phyloP scores from a whole-genome alignment of 225 moss, liverwort and hornwort species.

The Bryum argenteum region DNA sequence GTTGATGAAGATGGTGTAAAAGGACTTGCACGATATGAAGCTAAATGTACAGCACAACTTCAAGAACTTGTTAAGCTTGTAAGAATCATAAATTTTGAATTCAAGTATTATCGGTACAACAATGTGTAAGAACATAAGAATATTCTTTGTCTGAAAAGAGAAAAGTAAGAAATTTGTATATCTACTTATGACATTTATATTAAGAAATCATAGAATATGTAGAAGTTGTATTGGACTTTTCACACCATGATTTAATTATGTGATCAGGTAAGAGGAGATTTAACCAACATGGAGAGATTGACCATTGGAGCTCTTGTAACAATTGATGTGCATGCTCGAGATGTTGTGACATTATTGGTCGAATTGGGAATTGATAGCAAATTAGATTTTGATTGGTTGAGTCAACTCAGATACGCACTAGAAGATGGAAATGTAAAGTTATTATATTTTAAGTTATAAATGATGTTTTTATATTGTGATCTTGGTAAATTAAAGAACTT shows the following conservation, averaged over 20 bases:
- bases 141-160: no score
- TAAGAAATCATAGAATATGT: no score
- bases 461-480: no score
- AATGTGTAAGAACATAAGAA: no score
- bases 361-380: conserved; percentile 64
- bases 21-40: conserved; percentile 64
- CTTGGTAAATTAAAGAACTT: no score
- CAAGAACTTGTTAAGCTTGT: conserved; percentile 83
- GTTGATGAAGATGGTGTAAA: conserved; percentile 45
- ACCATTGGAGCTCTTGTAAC: conserved; percentile 81
- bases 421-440: conserved; percentile 65
- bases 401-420: conserved; percentile 66
- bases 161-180: no score
- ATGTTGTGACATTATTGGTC: conserved; percentile 71
- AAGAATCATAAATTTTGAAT: background rate
- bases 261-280: conserved; percentile 67
- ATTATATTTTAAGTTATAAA: no score
- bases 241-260: accelerated
- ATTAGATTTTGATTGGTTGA: conserved; percentile 88
- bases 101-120: background rate
- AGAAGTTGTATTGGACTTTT: no score
- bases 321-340: conserved; percentile 87
- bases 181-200: no score
- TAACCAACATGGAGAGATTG: conserved; percentile 66
- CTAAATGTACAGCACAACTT: conserved; percentile 59